These are phyloP conservation scores for Yamadazyma songkhlaensis DNA, from an alignment of 1,139 yeast genomes.

Conservation along the genomic window DNA sequence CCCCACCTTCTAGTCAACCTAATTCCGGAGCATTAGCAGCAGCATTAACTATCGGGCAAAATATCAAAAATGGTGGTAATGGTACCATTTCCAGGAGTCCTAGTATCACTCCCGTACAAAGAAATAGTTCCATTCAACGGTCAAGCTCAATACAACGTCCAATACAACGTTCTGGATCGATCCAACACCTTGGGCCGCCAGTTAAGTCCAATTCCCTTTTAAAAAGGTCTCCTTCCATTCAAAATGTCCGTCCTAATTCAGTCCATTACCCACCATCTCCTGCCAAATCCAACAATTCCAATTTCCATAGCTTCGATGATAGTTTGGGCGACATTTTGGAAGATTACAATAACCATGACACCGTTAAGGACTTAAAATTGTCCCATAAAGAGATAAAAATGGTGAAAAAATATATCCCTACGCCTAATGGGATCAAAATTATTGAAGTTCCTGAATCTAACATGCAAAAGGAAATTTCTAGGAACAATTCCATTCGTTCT, in stretches of 20 bases:
- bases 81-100: conserved; percentile 8
- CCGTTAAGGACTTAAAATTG: conserved; percentile 25
- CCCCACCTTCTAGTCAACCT: conserved; percentile 35
- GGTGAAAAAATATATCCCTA: conserved; percentile 49
- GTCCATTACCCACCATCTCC: neutral
- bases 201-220: conserved; percentile 12
- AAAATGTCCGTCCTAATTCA: conserved; percentile 1
- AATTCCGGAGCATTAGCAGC: conserved; percentile 45
- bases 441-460: conserved; percentile 45
- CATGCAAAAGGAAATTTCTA: conserved; percentile 36
- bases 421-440: conserved; percentile 47
- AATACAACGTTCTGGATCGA: neutral
- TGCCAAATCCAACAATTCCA: conserved; percentile 8
- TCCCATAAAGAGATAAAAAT: conserved; percentile 23
- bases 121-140: conserved; percentile 10
- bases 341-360: conserved; percentile 23
- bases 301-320: conserved; percentile 12
- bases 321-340: conserved; percentile 29
- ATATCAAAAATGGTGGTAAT: conserved; percentile 8
- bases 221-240: conserved; percentile 13
- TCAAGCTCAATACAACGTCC: neutral
- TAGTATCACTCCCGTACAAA: conserved; percentile 15
- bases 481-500: conserved; percentile 41
- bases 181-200: neutral
- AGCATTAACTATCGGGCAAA: conserved; percentile 43